Percentiles rank a stretch among this genome's conserved stretches.
Evolutionary conservation across 305 asterid genomes (phyloP).

Genomic region (Solanum hybrid): DNA sequence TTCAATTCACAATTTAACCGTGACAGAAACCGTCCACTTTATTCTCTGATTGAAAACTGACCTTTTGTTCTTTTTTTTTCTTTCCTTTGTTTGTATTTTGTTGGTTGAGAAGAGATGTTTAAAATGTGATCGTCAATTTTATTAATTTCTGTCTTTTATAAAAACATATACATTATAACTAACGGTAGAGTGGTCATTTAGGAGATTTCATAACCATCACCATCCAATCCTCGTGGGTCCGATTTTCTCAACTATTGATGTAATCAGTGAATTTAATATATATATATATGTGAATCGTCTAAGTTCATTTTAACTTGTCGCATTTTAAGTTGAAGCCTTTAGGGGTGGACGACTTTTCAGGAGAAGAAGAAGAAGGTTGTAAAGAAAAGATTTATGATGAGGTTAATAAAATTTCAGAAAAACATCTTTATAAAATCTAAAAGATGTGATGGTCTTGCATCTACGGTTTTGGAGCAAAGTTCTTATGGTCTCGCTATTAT

Average conservation of each 20-base stretch:
- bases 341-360: too few species aligned
- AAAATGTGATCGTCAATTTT: background rate
- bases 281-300: background rate
- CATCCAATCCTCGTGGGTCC: background rate
- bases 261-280: background rate
- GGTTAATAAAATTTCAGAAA: too few species aligned
- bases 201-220: background rate
- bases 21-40: background rate
- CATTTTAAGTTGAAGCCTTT: background rate
- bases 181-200: background rate
- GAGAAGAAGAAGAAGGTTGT: too few species aligned
- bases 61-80: background rate
- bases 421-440: too few species aligned
- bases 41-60: background rate
- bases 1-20: background rate
- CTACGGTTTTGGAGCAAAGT: too few species aligned
- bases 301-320: background rate
- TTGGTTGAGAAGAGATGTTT: background rate
- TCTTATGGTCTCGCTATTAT: too few species aligned
- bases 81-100: background rate
- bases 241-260: background rate
- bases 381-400: too few species aligned
- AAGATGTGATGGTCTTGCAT: too few species aligned
- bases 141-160: background rate
- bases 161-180: background rate